phyloP scores from a whole-genome alignment of 2,329 filamentous ascomycete species.

The Penicillium sp. region DNA sequence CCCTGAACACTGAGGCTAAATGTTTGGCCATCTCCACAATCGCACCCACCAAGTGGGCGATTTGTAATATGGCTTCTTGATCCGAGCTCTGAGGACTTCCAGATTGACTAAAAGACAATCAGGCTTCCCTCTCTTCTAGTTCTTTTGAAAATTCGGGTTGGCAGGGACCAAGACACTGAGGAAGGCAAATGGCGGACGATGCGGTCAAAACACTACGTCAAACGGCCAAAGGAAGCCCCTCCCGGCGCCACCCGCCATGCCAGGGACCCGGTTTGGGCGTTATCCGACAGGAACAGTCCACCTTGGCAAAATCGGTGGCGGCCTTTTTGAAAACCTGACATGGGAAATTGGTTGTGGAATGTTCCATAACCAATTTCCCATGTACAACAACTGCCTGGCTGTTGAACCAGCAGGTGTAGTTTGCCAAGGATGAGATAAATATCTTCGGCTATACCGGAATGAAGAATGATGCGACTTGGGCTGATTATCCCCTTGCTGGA shows the following conservation, averaged over 20 bases:
- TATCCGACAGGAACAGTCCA: background rate
- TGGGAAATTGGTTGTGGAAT: no score
- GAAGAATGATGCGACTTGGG: slow-evolving; percentile 45
- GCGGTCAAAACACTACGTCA: background rate
- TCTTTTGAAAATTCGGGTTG: background rate
- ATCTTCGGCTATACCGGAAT: slow-evolving; percentile 58
- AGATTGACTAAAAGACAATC: background rate
- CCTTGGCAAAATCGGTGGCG: background rate
- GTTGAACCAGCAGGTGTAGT: no score
- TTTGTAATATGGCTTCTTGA: background rate
- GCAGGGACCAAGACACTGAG: background rate
- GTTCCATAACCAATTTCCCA: no score
- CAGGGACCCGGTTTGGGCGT: background rate
- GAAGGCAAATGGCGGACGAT: background rate
- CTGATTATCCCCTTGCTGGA: slow-evolving; percentile 40
- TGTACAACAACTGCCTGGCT: no score
- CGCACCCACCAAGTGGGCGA: background rate
- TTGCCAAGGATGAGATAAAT: slow-evolving; percentile 51
- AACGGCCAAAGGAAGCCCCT: background rate
- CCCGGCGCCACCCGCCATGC: background rate
- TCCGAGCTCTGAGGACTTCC: background rate
- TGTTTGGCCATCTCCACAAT: background rate
- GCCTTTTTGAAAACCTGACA: no score
- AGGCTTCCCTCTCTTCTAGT: background rate
- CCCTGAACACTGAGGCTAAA: background rate